Evolutionary conservation across 2,329 filamentous ascomycete species (phyloP).

Genomic region (Paracorniculantispora psalliotae): DNA sequence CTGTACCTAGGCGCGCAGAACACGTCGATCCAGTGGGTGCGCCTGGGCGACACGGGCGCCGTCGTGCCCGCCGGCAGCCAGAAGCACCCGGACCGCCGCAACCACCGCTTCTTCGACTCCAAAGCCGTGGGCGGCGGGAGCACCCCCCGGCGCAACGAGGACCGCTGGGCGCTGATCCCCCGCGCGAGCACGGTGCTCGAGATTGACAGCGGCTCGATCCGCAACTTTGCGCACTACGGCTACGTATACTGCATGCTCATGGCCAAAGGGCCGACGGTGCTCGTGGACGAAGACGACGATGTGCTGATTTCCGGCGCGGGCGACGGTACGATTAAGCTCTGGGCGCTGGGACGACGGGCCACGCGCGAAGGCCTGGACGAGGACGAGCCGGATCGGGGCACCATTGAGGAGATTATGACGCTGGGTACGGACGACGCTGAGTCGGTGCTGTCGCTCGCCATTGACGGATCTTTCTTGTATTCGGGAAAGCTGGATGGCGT

Average conservation of each 20-base stretch:
- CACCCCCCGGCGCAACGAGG: constrained; percentile 66
- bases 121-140: constrained; percentile 75
- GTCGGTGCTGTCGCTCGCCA: constrained; percentile 69
- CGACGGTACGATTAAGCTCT: constrained; percentile 92
- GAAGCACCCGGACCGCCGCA: constrained; percentile 68
- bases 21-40: constrained; percentile 90
- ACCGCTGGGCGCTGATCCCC: constrained; percentile 51
- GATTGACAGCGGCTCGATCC: constrained; percentile 74
- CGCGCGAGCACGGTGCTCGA: constrained; percentile 60
- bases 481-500: constrained; percentile 82
- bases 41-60: constrained; percentile 59
- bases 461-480: constrained; percentile 90
- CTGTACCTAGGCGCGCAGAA: constrained; percentile 93
- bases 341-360: constrained; percentile 54
- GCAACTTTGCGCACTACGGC: constrained; percentile 88
- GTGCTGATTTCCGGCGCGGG: constrained; percentile 87
- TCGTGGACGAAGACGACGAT: constrained; percentile 69
- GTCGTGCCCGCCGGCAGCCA: constrained; percentile 57
- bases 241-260: constrained; percentile 97
- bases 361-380: constrained; percentile 19
- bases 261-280: constrained; percentile 60
- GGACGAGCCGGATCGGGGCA: constrained; percentile 45
- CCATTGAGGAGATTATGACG: constrained; percentile 64
- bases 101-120: constrained; percentile 91
- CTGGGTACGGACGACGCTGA: constrained; percentile 58